phyloP scores from a whole-genome alignment of 345 rosid species.

The Arabis hirsuta region DNA sequence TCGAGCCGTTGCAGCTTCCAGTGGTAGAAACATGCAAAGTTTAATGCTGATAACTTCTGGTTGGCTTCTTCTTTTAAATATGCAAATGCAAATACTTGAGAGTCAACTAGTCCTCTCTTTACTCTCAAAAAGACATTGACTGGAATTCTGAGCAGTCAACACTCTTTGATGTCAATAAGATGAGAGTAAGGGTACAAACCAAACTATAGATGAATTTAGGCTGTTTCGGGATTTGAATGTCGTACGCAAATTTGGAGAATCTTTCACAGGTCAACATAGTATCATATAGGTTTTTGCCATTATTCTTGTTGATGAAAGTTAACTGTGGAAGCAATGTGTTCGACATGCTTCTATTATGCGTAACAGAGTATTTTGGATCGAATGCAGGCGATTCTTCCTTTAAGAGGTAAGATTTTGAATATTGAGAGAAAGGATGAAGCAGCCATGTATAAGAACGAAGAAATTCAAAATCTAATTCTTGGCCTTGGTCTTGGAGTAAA shows the following conservation, averaged over 20 bases:
- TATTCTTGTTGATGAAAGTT: conserved; percentile 6
- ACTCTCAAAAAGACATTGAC: conserved; percentile 13
- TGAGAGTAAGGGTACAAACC: background rate
- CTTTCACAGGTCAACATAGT: background rate
- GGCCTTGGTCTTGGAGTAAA: conserved; percentile 98
- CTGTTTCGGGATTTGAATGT: conserved; percentile 11
- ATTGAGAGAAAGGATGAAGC: conserved; percentile 95
- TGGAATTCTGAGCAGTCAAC: conserved; percentile 2
- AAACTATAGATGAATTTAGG: background rate
- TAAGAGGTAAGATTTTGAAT: conserved; percentile 95
- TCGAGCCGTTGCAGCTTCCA: conserved; percentile 9
- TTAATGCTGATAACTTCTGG: background rate
- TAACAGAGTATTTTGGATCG: conserved; percentile 26
- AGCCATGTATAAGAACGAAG: conserved; percentile 98
- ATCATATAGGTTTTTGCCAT: background rate
- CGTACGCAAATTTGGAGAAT: background rate
- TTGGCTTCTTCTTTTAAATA: background rate
- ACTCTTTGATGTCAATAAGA: background rate
- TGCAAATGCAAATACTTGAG: background rate
- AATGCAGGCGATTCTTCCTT: conserved; percentile 92
- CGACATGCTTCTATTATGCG: background rate
- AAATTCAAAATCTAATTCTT: conserved; percentile 93
- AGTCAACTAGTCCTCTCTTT: background rate
- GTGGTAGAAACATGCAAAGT: conserved; percentile 13
- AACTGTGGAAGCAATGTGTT: background rate